Conservation (phyloP, 2,329 filamentous ascomycete genomes). For the Cylindrodendrum hubeiense region DNA sequence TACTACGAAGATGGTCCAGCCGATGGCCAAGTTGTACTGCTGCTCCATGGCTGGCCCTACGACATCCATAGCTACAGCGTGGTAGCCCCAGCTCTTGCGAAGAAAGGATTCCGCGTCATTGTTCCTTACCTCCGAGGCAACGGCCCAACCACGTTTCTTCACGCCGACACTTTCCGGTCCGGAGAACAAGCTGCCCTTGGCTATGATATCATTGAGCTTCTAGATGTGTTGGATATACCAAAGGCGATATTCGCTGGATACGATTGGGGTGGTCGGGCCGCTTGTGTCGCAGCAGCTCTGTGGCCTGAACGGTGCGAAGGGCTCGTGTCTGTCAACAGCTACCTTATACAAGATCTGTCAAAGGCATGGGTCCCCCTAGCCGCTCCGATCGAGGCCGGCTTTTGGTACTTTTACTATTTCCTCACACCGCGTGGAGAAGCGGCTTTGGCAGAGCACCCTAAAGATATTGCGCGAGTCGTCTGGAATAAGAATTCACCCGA, state of each 20-base stretch:
- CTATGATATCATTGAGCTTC: constrained; percentile 41
- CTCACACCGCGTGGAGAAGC: constrained; percentile 2
- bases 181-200: constrained; percentile 45
- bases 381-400: not conserved
- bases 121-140: constrained; percentile 45
- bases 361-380: not conserved
- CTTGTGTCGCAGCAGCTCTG: constrained; percentile 42
- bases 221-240: constrained; percentile 40
- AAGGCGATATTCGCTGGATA: constrained; percentile 45
- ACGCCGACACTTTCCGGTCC: constrained; percentile 34
- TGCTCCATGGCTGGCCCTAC: constrained; percentile 46
- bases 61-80: constrained; percentile 39
- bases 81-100: constrained; percentile 36
- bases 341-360: constrained; percentile 21
- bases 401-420: constrained; percentile 14
- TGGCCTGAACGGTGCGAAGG: constrained; percentile 44
- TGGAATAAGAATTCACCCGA: constrained; percentile 8
- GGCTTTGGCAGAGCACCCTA: not conserved
- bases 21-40: constrained; percentile 34
- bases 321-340: constrained; percentile 40
- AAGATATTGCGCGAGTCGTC: not conserved
- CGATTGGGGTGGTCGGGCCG: constrained; percentile 45
- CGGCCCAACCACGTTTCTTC: constrained; percentile 41
- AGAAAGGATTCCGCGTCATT: constrained; percentile 41
- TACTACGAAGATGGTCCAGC: constrained; percentile 35